Conservation (phyloP, 768 basidiomycete species). For the Collybia nuda region DNA sequence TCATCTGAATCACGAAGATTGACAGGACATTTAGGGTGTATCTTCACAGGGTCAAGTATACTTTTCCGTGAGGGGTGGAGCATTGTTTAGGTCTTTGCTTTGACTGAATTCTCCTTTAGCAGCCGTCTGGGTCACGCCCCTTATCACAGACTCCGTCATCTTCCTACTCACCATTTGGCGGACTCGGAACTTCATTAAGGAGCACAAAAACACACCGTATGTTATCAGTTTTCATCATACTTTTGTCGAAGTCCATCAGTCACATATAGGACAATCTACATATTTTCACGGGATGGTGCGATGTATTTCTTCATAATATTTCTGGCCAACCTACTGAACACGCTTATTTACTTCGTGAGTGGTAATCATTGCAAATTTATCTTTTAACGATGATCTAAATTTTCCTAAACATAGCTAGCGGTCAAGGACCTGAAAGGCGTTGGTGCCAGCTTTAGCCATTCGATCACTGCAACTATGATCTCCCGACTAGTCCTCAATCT, state of each 20-base stretch:
- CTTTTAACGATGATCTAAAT: too few relatives aligned
- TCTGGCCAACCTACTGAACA: slow-evolving; percentile 22
- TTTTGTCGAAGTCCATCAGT: not conserved
- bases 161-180: slow-evolving; percentile 10
- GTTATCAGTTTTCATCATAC: not conserved
- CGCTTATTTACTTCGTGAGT: slow-evolving; percentile 25
- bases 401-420: too few relatives aligned
- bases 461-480: slow-evolving; percentile 25
- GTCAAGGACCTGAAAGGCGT: too few relatives aligned
- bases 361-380: too few relatives aligned
- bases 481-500: slow-evolving; percentile 30
- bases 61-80: slow-evolving; percentile 19
- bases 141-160: slow-evolving; percentile 17
- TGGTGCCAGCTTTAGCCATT: slow-evolving; percentile 29
- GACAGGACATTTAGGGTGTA: slow-evolving; percentile 21
- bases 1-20: too few relatives aligned
- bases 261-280: slow-evolving; percentile 18
- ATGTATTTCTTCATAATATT: slow-evolving; percentile 27
- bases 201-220: slow-evolving; percentile 9
- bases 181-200: slow-evolving; percentile 9
- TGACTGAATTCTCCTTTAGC: slow-evolving; percentile 11
- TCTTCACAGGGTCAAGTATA: slow-evolving; percentile 17
- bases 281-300: slow-evolving; percentile 24
- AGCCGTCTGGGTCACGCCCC: slow-evolving; percentile 21
- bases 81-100: not conserved